Percentiles rank a stretch among this genome's conserved stretches.
These are phyloP conservation scores for Botrytis byssoidea DNA, from an alignment of 2,329 filamentous ascomycete species.

Conservation along the genomic window DNA sequence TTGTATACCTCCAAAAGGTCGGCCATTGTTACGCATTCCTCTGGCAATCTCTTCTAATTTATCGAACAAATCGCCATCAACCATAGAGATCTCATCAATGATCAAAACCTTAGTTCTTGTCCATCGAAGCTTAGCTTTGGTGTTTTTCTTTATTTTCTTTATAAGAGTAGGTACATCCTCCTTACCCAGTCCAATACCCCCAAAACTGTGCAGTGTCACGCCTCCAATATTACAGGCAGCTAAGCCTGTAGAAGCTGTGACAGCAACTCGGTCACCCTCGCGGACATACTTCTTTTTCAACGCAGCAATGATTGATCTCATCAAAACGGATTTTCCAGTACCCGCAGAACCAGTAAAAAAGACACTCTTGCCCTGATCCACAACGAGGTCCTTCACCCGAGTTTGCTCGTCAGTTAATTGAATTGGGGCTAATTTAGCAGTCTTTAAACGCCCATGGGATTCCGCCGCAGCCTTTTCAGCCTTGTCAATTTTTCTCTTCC, in stretches of 20 bases:
- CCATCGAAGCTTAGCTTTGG: conserved; percentile 87
- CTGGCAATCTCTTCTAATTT: conserved; percentile 89
- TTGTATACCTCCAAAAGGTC: conserved; percentile 94
- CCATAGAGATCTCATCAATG: conserved; percentile 97
- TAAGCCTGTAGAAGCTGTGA: conserved; percentile 92
- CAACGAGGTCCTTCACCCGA: conserved; percentile 78
- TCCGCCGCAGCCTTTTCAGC: conserved; percentile 46
- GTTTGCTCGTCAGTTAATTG: conserved; percentile 79
- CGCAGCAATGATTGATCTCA: conserved; percentile 84
- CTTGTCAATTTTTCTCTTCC: conserved; percentile 47
- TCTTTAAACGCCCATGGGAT: conserved; percentile 44
- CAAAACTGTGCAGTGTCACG: conserved; percentile 92
- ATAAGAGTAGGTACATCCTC: conserved; percentile 77
- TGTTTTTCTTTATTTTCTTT: conserved; percentile 86
- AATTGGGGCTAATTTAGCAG: conserved; percentile 39
- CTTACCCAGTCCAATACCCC: conserved; percentile 92
- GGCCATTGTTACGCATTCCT: conserved; percentile 81
- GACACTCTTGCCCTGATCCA: conserved; percentile 78
- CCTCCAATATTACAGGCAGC: conserved; percentile 97
- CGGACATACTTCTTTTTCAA: conserved; percentile 72
- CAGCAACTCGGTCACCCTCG: conserved; percentile 81
- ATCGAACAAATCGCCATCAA: conserved; percentile 94
- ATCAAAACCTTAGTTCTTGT: conserved; percentile 81
- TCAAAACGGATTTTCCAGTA: conserved; percentile 94
- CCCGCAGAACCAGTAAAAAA: conserved; percentile 97